These are phyloP conservation scores for Lantana camara DNA, from an alignment of 257 asterid genomes.

Conservation along the genomic window DNA sequence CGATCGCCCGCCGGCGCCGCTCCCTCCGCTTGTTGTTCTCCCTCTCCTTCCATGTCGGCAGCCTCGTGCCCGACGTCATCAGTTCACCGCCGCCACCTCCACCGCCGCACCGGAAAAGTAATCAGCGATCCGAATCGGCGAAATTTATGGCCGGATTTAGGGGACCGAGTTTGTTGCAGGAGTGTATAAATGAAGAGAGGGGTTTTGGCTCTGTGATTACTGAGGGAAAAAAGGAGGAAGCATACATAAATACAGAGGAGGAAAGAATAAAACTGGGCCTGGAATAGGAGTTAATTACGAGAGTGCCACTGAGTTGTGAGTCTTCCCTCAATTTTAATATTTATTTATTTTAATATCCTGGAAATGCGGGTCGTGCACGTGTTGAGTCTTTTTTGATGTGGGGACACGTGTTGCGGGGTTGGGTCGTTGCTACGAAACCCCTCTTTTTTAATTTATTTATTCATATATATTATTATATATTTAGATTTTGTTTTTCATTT, in stretches of 20 bases:
- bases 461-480: too few species aligned
- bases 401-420: slow-evolving; percentile 33
- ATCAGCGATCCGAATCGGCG: slow-evolving; percentile 27
- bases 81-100: slow-evolving; percentile 23
- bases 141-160: slow-evolving; percentile 17
- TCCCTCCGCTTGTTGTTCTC: slow-evolving; percentile 97
- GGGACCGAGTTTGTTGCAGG: slow-evolving; percentile 27
- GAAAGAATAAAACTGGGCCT: slow-evolving; percentile 32
- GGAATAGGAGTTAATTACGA: slow-evolving; percentile 27
- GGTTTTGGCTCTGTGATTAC: slow-evolving; percentile 22
- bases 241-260: slow-evolving; percentile 23
- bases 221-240: slow-evolving; percentile 16
- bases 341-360: slow-evolving; percentile 28
- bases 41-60: slow-evolving; percentile 97
- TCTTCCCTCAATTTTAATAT: too few species aligned
- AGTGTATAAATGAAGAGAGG: slow-evolving; percentile 22
- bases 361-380: slow-evolving; percentile 63
- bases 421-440: slow-evolving; percentile 27
- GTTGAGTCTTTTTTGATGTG: slow-evolving; percentile 46
- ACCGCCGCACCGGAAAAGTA: neutral
- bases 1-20: slow-evolving; percentile 93
- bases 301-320: slow-evolving; percentile 41
- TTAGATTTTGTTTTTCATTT: too few species aligned
- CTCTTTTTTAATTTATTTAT: too few species aligned
- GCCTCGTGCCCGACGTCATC: slow-evolving; percentile 87